Evolutionary conservation across 306 rosid species (phyloP).

Genomic region (Calophaca sinica): DNA sequence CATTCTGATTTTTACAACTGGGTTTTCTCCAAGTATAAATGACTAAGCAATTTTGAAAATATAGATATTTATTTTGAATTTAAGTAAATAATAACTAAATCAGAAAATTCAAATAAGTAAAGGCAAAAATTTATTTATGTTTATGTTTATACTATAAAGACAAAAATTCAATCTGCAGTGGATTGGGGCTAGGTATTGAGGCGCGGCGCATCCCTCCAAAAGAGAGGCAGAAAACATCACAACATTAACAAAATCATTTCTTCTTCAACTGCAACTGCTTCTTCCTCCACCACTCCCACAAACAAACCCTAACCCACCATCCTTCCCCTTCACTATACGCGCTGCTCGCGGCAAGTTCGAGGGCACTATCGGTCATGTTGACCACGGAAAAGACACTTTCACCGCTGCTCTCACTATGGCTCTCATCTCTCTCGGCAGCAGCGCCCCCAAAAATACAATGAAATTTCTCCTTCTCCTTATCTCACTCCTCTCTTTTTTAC

Average conservation of each 20-base stretch:
- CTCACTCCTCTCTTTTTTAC: no score
- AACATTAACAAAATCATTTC: conserved; percentile 43
- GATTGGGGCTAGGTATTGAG: background rate
- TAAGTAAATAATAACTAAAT: background rate
- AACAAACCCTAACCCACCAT: conserved; percentile 49
- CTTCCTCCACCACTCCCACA: conserved; percentile 54
- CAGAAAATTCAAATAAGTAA: no score
- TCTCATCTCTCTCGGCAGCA: conserved; percentile 65
- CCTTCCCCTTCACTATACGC: conserved; percentile 58
- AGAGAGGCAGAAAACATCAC: conserved; percentile 1
- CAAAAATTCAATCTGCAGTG: background rate
- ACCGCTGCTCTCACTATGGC: conserved; percentile 96
- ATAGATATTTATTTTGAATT: background rate
- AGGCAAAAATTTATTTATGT: no score
- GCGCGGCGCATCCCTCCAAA: no score
- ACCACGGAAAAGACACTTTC: conserved; percentile 89
- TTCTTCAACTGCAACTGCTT: conserved; percentile 41
- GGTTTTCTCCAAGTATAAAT: background rate
- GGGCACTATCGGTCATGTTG: conserved; percentile 94
- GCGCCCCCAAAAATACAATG: conserved; percentile 80
- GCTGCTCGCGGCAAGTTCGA: conserved; percentile 91
- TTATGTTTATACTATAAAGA: background rate
- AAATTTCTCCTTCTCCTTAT: no score
- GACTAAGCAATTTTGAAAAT: background rate
- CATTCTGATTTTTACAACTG: background rate